Base-by-base conservation (phyloP, 2,329 filamentous ascomycete species). In the Calonectria ilicicola region DNA sequence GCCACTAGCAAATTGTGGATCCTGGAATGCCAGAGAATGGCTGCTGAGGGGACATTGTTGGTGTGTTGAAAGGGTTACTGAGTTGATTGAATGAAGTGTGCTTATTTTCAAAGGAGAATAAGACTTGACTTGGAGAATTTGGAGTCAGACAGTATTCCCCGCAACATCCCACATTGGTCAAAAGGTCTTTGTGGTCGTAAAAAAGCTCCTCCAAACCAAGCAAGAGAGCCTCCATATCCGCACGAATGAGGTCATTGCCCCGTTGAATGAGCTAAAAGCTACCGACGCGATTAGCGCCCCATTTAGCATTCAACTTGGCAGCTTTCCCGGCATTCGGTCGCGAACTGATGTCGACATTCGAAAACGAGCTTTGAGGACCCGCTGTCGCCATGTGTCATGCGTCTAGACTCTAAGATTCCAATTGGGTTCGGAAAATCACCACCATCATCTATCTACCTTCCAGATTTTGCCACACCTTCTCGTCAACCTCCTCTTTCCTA, bases 211-310 rank as follows among this genome's bases (percentile, higher is more conserved):
- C 40, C 65, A 21, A 40, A 7, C 3, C 14, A 3, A 27, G 38
- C 27, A 44, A 12, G 27, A 12, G 10, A 19, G n/a, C 12, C n/a
- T 42, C 27, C 5, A 15, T 32, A 21, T 32, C 26, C 8, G 27
- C 27, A 47, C 29, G 5, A 38, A 65, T 69, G 56, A 69, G 67
- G 56, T 64, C 67, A 64, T 69, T 64, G 67, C 68, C 62, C 68
- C 68, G 63, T 69, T 23, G 35, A n/a, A 69, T 69, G 67, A 67
- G 65, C 65, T 40, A 67, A 62, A 67, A 10, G n/a, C 40, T 15
- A n/a, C 26, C 23, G 19, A 21, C 53, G 32, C 38, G 21, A 46
- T 49, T 47, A 49, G 51, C 65, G 65, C 65, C 19, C 51, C 53
- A 62, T 60, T 67, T 46, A 44, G 42, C 51, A 60, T 56, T 40